phyloP scores from a whole-genome alignment of 176 grass and related monocot species.

The Carex scoparia region DNA sequence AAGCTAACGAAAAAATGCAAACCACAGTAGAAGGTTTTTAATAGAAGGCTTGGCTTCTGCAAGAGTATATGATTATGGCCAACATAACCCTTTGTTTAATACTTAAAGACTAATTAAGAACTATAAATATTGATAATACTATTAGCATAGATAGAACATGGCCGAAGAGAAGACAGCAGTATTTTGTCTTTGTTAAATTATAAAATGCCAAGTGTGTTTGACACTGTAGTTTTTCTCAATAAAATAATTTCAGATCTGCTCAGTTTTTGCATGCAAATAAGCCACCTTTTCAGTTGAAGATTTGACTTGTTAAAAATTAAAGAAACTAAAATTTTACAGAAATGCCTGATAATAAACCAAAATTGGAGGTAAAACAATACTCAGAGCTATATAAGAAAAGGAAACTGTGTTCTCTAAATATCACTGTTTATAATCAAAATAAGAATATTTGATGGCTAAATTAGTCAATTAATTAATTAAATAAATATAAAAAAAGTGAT shows the following conservation, averaged over 20 bases:
- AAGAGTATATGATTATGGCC: background rate
- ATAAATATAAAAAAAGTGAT: background rate
- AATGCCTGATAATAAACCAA: constrained; percentile 7
- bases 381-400: background rate
- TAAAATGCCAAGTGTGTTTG: constrained; percentile 26
- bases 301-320: constrained; percentile 23
- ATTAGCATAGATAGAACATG: constrained; percentile 11
- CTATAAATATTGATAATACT: background rate
- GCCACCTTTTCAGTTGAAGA: constrained; percentile 15
- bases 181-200: constrained; percentile 31
- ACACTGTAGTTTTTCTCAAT: constrained; percentile 19
- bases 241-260: constrained; percentile 31
- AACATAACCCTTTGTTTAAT: background rate
- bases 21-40: background rate
- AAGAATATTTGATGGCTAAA: background rate
- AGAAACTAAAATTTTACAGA: constrained; percentile 1
- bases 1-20: background rate
- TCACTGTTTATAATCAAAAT: background rate
- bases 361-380: constrained; percentile 6
- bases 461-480: background rate
- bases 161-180: constrained; percentile 8
- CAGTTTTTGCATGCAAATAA: constrained; percentile 26
- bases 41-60: background rate
- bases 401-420: background rate
- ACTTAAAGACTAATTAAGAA: constrained; percentile 10